These are phyloP conservation scores for Penicillium sp. DNA, from an alignment of 2,329 filamentous ascomycete species.

Conservation along the genomic window DNA sequence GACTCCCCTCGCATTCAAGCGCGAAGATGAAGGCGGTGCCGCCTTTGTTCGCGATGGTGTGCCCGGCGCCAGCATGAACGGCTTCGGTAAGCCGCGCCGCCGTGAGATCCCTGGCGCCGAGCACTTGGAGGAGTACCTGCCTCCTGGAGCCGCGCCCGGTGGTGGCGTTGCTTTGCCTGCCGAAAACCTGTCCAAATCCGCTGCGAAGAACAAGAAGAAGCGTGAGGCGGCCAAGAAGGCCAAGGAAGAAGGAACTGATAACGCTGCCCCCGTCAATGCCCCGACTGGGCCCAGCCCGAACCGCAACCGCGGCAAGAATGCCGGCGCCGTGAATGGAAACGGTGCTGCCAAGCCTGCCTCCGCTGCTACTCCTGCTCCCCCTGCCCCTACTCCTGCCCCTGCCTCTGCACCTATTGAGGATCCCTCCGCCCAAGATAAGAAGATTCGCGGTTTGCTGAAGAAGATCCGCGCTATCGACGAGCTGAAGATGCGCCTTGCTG, in stretches of 20 bases:
- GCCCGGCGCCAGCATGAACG: constrained; percentile 63
- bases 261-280: constrained; percentile 33
- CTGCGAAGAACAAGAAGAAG: constrained; percentile 98
- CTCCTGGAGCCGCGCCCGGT: constrained; percentile 68
- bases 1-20: constrained; percentile 93
- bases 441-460: constrained; percentile 88
- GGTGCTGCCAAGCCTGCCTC: constrained; percentile 30
- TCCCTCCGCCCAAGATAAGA: constrained; percentile 81
- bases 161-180: constrained; percentile 65
- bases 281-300: constrained; percentile 54
- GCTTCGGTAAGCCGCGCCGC: constrained; percentile 72
- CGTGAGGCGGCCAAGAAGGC: constrained; percentile 91
- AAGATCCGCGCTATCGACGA: constrained; percentile 98
- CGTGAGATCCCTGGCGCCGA: constrained; percentile 88
- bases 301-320: constrained; percentile 40
- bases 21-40: constrained; percentile 92
- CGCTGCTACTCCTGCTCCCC: constrained; percentile 17
- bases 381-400: constrained; percentile 28
- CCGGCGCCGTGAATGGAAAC: constrained; percentile 34
- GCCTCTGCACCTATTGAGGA: constrained; percentile 41
- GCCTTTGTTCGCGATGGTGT: constrained; percentile 81
- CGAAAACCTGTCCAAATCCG: constrained; percentile 76
- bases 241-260: constrained; percentile 54
- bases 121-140: constrained; percentile 60
- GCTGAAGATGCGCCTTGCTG: constrained; percentile 91